Conservation (phyloP, 257 asterid species). For the Solanum ossicruentum region DNA sequence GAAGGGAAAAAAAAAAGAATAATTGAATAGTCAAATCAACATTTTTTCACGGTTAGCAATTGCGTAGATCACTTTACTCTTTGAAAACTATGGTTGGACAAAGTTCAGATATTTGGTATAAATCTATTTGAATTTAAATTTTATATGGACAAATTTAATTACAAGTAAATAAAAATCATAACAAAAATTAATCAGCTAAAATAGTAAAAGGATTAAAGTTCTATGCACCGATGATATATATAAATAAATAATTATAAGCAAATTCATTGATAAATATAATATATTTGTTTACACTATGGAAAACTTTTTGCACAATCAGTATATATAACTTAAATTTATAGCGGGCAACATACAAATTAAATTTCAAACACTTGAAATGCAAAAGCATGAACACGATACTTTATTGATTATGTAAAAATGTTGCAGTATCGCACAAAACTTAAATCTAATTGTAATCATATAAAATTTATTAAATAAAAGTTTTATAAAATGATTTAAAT, state of each 20-base stretch:
- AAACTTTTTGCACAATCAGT: neutral
- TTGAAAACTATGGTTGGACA: neutral
- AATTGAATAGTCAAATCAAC: no score
- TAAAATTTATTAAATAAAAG: no score
- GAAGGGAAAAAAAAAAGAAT: neutral
- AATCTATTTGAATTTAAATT: neutral
- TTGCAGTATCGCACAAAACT: neutral
- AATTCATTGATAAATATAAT: neutral
- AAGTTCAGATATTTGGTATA: neutral
- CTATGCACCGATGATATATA: neutral
- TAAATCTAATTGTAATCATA: neutral
- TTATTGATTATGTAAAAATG: neutral
- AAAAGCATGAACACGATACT: neutral
- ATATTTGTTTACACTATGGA: neutral
- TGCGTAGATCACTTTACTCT: neutral
- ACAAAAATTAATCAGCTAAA: neutral
- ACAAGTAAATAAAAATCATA: neutral
- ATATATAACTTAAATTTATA: neutral
- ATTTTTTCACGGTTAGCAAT: no score
- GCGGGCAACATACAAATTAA: neutral
- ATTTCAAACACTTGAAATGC: no score
- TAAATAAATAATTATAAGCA: neutral
- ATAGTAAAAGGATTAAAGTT: neutral
- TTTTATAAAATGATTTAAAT: no score
- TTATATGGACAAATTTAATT: neutral